Evolutionary conservation across 306 rosid species (phyloP), one percentile per base, ranked within the genome.

Genomic region (Lathyrus aphaca): DNA sequence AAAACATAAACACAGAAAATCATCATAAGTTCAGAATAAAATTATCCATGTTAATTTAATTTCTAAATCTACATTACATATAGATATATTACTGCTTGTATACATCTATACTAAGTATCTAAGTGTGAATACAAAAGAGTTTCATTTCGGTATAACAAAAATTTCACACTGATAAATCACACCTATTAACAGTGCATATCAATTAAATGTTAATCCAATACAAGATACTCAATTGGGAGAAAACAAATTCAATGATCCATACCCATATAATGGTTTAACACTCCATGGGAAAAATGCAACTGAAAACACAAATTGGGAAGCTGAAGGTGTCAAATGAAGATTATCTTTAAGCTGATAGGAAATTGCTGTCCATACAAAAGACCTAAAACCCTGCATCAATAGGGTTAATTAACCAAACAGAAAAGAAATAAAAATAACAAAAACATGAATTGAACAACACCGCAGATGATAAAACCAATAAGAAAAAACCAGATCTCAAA

Each of bases 181-280:
- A 54, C 60, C 38, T 32, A 32, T 32, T 32, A 32, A 32, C 13
- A 54, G 0, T 54, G 8, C 35, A 12, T 54, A 23, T 15, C 10
- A 21, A 11, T 12, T 54, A 25, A 53, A 32, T 30, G 5, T 23
- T 30, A 30, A 54, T 54, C 35, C 60, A 54, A 54, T 23, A 53
- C 59, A 53, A 4, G 35, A 61, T 61, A 59, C 43, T 58, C 44
- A 37, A 66, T 43, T 19, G 23, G 3, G 11, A 29, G 16, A 5
- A 37, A 35, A 35, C n/a, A 58, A 49, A 51, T 5, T 0, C 19
- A 43, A 71, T 45, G 8, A 79, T 76, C 14, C 74, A 50, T 88
- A 91, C 97, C 97, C 97, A 56, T 91, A 91, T 73, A 91, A 68
- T 2, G 97, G 97, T 64, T 91, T 91, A 49, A 91, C 86, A 83